Base-by-base conservation (phyloP, 1,139 yeast genomes). In the Kurtzmaniella natalensis region DNA sequence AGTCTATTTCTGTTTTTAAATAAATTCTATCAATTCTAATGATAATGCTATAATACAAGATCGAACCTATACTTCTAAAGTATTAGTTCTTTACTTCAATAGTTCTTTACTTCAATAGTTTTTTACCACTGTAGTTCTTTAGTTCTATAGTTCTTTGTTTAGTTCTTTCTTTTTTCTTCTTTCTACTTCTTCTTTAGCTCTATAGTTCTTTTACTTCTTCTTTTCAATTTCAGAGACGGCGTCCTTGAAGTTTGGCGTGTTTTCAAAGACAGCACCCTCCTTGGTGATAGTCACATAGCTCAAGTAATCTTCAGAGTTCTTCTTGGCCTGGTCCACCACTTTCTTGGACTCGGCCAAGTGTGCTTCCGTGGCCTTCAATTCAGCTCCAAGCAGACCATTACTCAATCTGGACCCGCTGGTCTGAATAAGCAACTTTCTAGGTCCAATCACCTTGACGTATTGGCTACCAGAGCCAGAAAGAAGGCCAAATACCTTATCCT, bases 391-490 rank as follows among this genome's bases (percentile, higher is more conserved):
- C 8, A 19, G 18, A 17, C 16, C 17, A 20, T 16, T 13, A 11
- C n/a, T 11, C 5, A 28, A 7, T 5, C 16, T 11, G 11, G 7
- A 7, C 7, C 30, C 11, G 33, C 53, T 59, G 13, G 72, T 63
- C 43, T 76, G 81, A 9, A 78, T 47, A 30, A 78, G 51, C 5
- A 78, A 44, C 26, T 66, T 70, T 37, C 83, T 64, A 11, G 84
- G 83, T 0, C 85, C 85, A 7, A 61, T 47, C 3, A 78, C 57
- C 28, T 61, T 67, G 22, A 77, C 61, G 14, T 32, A 35, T 9
- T 28, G 32, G 11, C 23, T 22, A 13, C 20, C 28, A n/a, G 29
- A 18, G 15, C 35, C 35, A 14, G 26, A 29, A n/a, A 30, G n/a
- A 4, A 26, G 29, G 21, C 13, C n/a, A 14, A 15, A 17, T 8